Base-by-base conservation (phyloP, 345 rosid species). In the Excoecaria agallocha region DNA sequence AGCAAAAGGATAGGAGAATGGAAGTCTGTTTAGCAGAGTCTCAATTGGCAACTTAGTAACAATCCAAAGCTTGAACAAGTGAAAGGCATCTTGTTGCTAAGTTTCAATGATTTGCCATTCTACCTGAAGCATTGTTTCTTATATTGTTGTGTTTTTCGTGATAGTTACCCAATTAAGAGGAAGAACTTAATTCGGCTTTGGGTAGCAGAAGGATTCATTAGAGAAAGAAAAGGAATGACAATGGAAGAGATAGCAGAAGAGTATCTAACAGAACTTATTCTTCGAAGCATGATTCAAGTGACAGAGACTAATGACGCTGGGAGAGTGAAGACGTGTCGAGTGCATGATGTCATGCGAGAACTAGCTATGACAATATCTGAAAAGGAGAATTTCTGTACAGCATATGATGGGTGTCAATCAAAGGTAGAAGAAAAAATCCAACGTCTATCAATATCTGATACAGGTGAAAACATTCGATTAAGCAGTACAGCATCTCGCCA, bases 261-360 rank as follows among this genome's bases (percentile, higher is more conserved):
- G 59, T 63, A 78, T 66, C 81, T 78, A 19, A 60, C 57, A 3
- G 76, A 70, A 49, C 73, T 81, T 45, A 58, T 81, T 64, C 75
- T 73, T 30, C 68, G 84, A 69, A 81, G 68, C 72, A 69, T 81
- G 78, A 73, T 81, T 50, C 84, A 81, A 55, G 84, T 73, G 48
- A 70, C 69, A 38, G 73, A 69, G 52, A 69, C 64, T 17, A 73
- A 73, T 65, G 75, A 69, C 48, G 73, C 69, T 38, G 84, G 84
- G 45, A 77, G 81, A 56, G 78, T 54, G 22, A 81, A 77, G 69
- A 38, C 35, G 20, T 77, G 76, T 51, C 73, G 76, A 35, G 78
- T 81, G 45, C 81, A 81, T 57, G 84, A 81, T 74, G 78, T 77
- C 16, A 77, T 81, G 80, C 75, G 76, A 2, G 84, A 81, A 70